A percentile compares a stretch with the other conserved stretches of the same genome.
Conservation (phyloP, 495 filamentous ascomycete species). For the Aspergillus coremiiformis region DNA sequence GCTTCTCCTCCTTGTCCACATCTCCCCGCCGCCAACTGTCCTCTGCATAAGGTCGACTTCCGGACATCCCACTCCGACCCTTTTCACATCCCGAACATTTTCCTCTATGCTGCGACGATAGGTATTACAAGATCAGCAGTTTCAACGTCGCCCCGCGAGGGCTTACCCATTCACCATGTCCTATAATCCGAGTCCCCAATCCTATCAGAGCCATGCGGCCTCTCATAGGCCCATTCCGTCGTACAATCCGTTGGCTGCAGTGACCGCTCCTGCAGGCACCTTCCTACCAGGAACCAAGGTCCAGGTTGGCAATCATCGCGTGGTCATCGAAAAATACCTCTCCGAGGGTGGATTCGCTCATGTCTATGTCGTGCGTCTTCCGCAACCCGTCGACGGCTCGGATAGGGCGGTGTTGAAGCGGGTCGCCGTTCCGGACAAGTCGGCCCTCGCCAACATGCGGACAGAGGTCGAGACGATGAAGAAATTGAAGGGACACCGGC, state of each 20-base stretch:
- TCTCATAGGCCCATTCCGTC: conserved; percentile 27
- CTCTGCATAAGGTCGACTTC: conserved; percentile 10
- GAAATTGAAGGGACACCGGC: conserved; percentile 88
- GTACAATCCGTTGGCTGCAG: conserved; percentile 34
- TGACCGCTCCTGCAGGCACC: conserved; percentile 70
- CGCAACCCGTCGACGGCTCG: conserved; percentile 67
- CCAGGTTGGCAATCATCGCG: conserved; percentile 85
- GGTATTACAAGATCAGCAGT: not conserved
- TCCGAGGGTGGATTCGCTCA: conserved; percentile 98
- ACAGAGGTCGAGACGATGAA: conserved; percentile 99
- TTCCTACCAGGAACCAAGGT: conserved; percentile 93
- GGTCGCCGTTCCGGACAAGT: conserved; percentile 95
- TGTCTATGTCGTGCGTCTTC: conserved; percentile 89
- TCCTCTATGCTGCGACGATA: conserved; percentile 21
- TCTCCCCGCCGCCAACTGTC: conserved; percentile 22
- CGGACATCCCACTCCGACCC: conserved; percentile 1
- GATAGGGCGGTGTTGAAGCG: conserved; percentile 88
- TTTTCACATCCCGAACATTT: not conserved
- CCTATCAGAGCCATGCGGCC: conserved; percentile 28
- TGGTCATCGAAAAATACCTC: conserved; percentile 95
- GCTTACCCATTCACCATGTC: conserved; percentile 27
- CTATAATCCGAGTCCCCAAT: conserved; percentile 22
- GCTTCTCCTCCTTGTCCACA: conserved; percentile 2
- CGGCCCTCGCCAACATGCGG: conserved; percentile 88
- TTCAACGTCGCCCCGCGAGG: conserved; percentile 20